These are phyloP conservation scores for Mucuna pruriens DNA, from an alignment of 306 rosid genomes.

Conservation along the genomic window DNA sequence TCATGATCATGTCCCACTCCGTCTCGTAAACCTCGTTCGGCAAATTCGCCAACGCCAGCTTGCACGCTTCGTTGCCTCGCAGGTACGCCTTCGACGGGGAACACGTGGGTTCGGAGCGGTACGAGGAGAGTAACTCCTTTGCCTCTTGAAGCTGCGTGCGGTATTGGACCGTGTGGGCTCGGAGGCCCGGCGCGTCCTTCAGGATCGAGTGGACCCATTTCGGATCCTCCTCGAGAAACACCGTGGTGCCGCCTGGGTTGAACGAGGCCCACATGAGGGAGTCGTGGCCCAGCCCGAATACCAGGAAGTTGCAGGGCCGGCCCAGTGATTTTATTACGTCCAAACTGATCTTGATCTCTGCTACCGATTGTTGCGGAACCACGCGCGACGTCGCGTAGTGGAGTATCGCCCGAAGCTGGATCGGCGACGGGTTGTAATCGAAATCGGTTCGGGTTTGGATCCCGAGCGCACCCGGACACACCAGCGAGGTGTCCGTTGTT, in stretches of 20 bases:
- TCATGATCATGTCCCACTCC: slow-evolving; percentile 94
- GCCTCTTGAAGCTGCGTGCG: slow-evolving; percentile 76
- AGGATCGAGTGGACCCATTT: slow-evolving; percentile 83
- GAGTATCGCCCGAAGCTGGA: slow-evolving; percentile 66
- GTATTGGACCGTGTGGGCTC: slow-evolving; percentile 68
- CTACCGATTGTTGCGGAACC: slow-evolving; percentile 73
- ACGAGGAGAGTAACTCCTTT: slow-evolving; percentile 46
- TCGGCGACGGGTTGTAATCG: slow-evolving; percentile 33
- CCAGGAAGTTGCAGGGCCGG: slow-evolving; percentile 78
- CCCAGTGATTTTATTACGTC: slow-evolving; percentile 58
- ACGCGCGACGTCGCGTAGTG: slow-evolving; percentile 86
- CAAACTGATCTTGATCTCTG: slow-evolving; percentile 70
- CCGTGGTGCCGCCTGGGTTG: slow-evolving; percentile 76
- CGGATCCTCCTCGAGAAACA: slow-evolving; percentile 91
- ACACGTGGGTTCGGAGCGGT: slow-evolving; percentile 54
- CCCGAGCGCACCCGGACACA: slow-evolving; percentile 37
- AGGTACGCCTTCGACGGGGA: slow-evolving; percentile 52
- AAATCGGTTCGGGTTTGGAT: slow-evolving; percentile 21
- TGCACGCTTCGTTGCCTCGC: slow-evolving; percentile 61
- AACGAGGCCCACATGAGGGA: slow-evolving; percentile 95
- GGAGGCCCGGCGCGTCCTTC: slow-evolving; percentile 63
- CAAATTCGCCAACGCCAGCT: slow-evolving; percentile 70
- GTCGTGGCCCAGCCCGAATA: slow-evolving; percentile 90
- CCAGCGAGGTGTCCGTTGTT: slow-evolving; percentile 31
- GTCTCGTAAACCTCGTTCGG: slow-evolving; percentile 72